Evolutionary conservation across 1,284 basidiomycete species (phyloP).

Genomic region (Xerocomus amazonicus): DNA sequence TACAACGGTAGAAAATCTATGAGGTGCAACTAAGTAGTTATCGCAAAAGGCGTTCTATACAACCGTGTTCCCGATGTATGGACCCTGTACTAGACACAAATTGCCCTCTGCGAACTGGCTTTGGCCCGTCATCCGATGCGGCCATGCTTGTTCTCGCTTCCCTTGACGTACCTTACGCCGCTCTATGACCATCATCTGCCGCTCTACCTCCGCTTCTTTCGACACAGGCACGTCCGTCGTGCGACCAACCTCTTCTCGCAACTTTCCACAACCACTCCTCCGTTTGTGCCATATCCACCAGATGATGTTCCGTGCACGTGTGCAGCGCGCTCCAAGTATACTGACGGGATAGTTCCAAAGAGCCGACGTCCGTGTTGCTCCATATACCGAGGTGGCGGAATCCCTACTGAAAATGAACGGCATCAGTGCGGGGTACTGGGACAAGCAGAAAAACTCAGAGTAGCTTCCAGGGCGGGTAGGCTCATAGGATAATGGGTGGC

Average conservation of each 20-base stretch:
- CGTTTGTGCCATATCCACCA: slow-evolving; percentile 6
- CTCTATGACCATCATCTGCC: slow-evolving; percentile 56
- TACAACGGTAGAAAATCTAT: too few relatives aligned
- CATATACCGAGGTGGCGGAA: slow-evolving; percentile 70
- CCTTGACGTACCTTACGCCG: too few relatives aligned
- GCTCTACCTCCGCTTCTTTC: slow-evolving; percentile 60
- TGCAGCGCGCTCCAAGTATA: slow-evolving; percentile 41
- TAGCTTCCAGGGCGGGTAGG: slow-evolving; percentile 52
- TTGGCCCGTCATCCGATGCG: too few relatives aligned
- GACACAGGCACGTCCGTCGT: slow-evolving; percentile 31
- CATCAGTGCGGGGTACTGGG: slow-evolving; percentile 57
- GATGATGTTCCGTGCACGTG: slow-evolving; percentile 1
- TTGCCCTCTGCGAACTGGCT: too few relatives aligned
- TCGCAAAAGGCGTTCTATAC: too few relatives aligned
- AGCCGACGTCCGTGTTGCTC: slow-evolving; percentile 78
- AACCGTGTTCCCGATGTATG: too few relatives aligned
- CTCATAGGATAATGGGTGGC: not conserved
- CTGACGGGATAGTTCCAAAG: slow-evolving; percentile 68
- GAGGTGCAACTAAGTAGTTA: too few relatives aligned
- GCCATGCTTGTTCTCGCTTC: too few relatives aligned
- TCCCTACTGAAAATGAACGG: slow-evolving; percentile 49
- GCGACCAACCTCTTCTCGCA: slow-evolving; percentile 39
- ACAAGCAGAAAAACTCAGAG: slow-evolving; percentile 71
- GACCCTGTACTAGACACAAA: too few relatives aligned
- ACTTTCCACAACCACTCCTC: slow-evolving; percentile 54